Evolutionary conservation across 352 stramenopile species (phyloP).

Genomic region (Globisporangium spiculum): DNA sequence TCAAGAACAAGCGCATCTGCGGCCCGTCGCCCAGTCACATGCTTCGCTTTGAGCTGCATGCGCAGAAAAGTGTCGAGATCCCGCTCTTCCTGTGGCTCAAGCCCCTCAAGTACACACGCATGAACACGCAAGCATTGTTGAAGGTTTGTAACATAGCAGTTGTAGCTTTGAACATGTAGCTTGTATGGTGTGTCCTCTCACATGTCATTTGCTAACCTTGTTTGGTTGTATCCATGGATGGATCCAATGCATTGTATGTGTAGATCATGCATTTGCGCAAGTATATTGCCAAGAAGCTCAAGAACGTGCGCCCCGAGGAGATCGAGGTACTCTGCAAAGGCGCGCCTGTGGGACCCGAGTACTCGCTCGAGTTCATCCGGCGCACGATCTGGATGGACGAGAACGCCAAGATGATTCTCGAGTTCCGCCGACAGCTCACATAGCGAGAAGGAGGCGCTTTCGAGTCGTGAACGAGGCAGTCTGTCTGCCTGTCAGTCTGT

Average conservation of each 20-base stretch:
- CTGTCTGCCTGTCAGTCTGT: no score
- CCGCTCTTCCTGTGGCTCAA: slow-evolving; percentile 40
- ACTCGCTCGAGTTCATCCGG: slow-evolving; percentile 67
- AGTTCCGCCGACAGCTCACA: slow-evolving; percentile 40
- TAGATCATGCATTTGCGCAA: slow-evolving; percentile 65
- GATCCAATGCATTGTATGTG: background rate
- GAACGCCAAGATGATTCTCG: slow-evolving; percentile 42
- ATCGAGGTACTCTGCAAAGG: slow-evolving; percentile 60
- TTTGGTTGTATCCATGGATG: background rate
- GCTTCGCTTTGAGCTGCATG: slow-evolving; percentile 46
- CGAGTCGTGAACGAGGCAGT: background rate
- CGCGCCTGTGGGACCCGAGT: slow-evolving; percentile 42
- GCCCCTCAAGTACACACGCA: slow-evolving; percentile 28
- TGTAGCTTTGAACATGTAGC: background rate
- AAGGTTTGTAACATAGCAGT: slow-evolving; percentile 27
- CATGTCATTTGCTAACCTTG: background rate
- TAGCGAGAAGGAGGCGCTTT: background rate
- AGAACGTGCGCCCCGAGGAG: slow-evolving; percentile 33
- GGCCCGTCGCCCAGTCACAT: slow-evolving; percentile 32
- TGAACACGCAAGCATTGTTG: slow-evolving; percentile 41
- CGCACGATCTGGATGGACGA: slow-evolving; percentile 52
- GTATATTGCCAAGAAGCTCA: slow-evolving; percentile 52
- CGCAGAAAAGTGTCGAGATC: slow-evolving; percentile 33
- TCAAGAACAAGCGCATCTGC: slow-evolving; percentile 22
- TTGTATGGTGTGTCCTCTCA: background rate